phyloP scores from a whole-genome alignment of 1,139 yeast genomes.

The Debaryomyces coudertii region DNA sequence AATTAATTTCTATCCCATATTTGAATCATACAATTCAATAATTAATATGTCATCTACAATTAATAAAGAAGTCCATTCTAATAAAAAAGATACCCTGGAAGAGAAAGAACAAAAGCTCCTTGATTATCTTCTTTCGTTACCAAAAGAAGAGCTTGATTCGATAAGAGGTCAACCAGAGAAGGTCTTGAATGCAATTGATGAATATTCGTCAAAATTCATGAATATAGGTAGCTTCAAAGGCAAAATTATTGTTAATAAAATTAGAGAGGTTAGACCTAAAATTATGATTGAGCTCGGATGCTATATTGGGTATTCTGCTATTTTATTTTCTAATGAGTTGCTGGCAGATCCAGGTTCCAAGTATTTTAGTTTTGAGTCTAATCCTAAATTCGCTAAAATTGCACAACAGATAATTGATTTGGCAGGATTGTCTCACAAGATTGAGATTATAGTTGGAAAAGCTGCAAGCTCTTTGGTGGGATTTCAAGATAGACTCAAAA shows the following conservation, averaged over 20 bases:
- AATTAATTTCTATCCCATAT: not conserved
- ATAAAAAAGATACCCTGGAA: not conserved
- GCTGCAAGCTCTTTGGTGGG: constrained; percentile 34
- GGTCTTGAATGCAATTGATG: constrained; percentile 37
- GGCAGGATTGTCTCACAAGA: constrained; percentile 39
- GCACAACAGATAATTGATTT: constrained; percentile 36
- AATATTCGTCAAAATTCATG: constrained; percentile 28
- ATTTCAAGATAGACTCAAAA: constrained; percentile 24
- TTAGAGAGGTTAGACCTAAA: constrained; percentile 32
- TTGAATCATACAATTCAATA: not conserved
- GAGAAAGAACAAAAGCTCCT: constrained; percentile 26
- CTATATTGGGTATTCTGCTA: constrained; percentile 48
- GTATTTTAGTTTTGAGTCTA: constrained; percentile 43
- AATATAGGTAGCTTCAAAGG: constrained; percentile 42
- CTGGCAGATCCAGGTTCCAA: constrained; percentile 27
- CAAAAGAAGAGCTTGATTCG: constrained; percentile 22
- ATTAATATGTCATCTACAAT: not conserved
- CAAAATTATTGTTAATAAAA: constrained; percentile 27
- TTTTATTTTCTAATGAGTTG: constrained; percentile 36
- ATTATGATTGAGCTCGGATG: constrained; percentile 48
- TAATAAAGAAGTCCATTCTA: not conserved
- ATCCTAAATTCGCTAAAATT: constrained; percentile 35
- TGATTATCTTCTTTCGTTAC: constrained; percentile 26
- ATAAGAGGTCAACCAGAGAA: constrained; percentile 32
- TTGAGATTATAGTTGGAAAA: constrained; percentile 41